Evolutionary conservation across 495 filamentous ascomycete species (phyloP), one percentile per base, ranked within the genome.

Genomic region (Hyaloscypha variabilis): DNA sequence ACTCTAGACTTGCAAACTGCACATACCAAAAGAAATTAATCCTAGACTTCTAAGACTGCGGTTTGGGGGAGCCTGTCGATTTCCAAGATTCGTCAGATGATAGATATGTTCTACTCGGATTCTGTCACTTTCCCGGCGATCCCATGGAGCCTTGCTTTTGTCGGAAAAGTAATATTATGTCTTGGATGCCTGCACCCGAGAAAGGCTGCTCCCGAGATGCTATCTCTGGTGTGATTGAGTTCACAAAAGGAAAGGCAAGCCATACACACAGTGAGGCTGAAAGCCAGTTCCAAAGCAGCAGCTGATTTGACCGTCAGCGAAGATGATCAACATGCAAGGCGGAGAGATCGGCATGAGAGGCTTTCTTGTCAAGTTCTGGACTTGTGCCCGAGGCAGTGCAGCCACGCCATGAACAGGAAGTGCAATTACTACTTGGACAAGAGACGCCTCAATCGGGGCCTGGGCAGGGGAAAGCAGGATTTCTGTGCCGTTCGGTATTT

Each of bases 1-100:
- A 59, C 34, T 21, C 6, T 39, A 59, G 57, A 59, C 39, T 42
- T 59, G n/a, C n/a, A n/a, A n/a, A n/a, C n/a, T 59, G 57, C 57
- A 59, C 57, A 59, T 59, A 59, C 30, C 21, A 46, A 6, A 59
- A 26, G 11, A 46, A 42, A 46, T 17, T 17, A 46, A 46, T 46
- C 4, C 39, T 46, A 46, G 39, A 46, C 39, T 17, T 1, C 39
- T 46, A 17, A 19, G 11, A 46, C 39, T 17, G 17, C 11, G 39
- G 4, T 46, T 17, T 10, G 17, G 39, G 13, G 14, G 4, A 46
- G 6, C 39, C 19, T 1, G 1, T 19, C 3, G 17, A 46, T 14
- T 0, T 8, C 39, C 39, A 46, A 46, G 39, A 46, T 46, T 46
- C 1, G 39, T 46, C 39, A 46, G 10, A 46, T 46, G 39, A 46